Base-by-base conservation (phyloP, 805 yeast species). In the Candida sonorensis region DNA sequence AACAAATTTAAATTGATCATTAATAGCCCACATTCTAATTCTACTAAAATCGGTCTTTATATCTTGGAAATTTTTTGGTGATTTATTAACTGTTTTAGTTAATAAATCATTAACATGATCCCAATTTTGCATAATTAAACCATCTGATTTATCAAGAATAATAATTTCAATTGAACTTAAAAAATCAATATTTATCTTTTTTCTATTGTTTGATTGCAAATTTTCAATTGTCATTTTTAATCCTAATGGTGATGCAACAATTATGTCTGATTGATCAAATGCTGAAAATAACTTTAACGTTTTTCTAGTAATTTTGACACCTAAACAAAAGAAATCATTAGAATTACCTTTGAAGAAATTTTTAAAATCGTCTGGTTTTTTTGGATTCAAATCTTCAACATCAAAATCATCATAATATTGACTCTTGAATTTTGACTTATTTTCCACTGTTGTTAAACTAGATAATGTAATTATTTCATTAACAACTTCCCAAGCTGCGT, bases 171-270 rank as follows among this genome's bases (percentile, higher is more conserved):
- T 84, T 2, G 97, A 87, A 21, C 94, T 79, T 37, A 92, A 59
- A 49, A 87, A 92, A 55, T 88, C 96, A 35, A 69, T 10, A 72
- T 16, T 44, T 79, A 65, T 50, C 77, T 74, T 50, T 62, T 57
- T 50, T 62, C 17, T 40, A 39, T 29, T 42, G 40, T 17, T 25
- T 10, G 16, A n/a, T 64, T 61, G 21, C 61, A 62, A 28, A 11
- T 40, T 77, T 40, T 85, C 94, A 40, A 87, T 61, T 27, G 88
- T 74, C 70, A 86, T 67, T 36, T 81, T 75, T 29, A 92, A 62
- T 1, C 97, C 97, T 38, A 92, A 69, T 3, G 98, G 97, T 7
- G 96, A 86, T 26, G 95, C 95, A 17, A 92, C 55, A 10, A 92
- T 77, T 12, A 92, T 65, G 59, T 92, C 98, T 1, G 94, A 79